Evolutionary conservation across 495 filamentous ascomycete species (phyloP).

Genomic region (Astrothelium subdiscretum): DNA sequence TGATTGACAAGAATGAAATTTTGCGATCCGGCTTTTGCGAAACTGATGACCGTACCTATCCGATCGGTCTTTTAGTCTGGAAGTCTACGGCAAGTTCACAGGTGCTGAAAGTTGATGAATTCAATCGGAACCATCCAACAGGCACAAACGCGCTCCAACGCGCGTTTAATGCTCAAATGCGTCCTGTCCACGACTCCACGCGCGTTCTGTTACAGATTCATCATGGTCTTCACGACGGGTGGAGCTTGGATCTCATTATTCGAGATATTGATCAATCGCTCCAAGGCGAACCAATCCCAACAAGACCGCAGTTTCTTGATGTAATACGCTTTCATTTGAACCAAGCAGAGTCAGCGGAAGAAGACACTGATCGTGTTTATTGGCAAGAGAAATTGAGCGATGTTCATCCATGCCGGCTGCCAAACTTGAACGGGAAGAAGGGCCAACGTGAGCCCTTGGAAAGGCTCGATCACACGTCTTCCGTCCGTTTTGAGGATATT

Average conservation of each 20-base stretch:
- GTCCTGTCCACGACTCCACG: conserved; percentile 16
- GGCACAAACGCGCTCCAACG: background rate
- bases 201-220: conserved; percentile 46
- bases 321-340: conserved; percentile 10
- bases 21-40: conserved; percentile 58
- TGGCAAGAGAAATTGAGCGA: conserved; percentile 2
- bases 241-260: conserved; percentile 65
- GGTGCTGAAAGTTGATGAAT: conserved; percentile 29
- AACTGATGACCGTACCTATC: conserved; percentile 31
- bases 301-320: conserved; percentile 36
- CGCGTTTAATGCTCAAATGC: conserved; percentile 33
- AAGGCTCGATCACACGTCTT: background rate
- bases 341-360: conserved; percentile 19
- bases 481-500: background rate
- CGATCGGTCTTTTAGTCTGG: conserved; percentile 55
- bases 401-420: conserved; percentile 28
- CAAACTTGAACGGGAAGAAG: conserved; percentile 1
- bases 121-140: conserved; percentile 15
- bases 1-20: conserved; percentile 49
- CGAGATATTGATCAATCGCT: conserved; percentile 44
- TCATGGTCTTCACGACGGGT: conserved; percentile 74
- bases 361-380: conserved; percentile 1
- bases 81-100: conserved; percentile 31
- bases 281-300: conserved; percentile 11
- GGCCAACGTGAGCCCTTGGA: background rate